A percentile compares a stretch with the other conserved stretches of the same genome.
Evolutionary conservation across 805 yeast genomes (phyloP).

Genomic region (Ogataea degrootiae): DNA sequence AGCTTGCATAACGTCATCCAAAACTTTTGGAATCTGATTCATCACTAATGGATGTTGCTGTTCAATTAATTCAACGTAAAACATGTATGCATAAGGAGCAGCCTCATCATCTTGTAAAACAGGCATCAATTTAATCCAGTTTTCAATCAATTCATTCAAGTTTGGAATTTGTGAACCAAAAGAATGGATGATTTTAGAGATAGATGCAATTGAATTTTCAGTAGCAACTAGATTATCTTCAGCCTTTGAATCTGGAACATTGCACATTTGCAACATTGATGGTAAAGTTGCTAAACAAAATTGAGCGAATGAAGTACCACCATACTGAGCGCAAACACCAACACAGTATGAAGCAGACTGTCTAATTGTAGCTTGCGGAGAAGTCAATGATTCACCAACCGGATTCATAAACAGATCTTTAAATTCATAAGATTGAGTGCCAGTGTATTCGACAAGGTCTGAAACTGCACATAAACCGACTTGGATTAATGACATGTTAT

Average conservation of each 20-base stretch:
- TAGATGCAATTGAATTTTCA: slow-evolving; percentile 76
- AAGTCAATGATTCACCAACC: slow-evolving; percentile 61
- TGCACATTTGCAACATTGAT: slow-evolving; percentile 65
- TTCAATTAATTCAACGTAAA: slow-evolving; percentile 67
- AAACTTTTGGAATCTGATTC: slow-evolving; percentile 51
- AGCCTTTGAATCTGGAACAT: slow-evolving; percentile 76
- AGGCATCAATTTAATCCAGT: slow-evolving; percentile 83
- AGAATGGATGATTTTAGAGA: slow-evolving; percentile 75
- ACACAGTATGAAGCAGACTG: slow-evolving; percentile 84
- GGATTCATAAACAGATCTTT: slow-evolving; percentile 60
- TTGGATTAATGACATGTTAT: slow-evolving; percentile 60
- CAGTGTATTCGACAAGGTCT: slow-evolving; percentile 77
- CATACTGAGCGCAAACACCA: slow-evolving; percentile 82
- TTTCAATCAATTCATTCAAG: slow-evolving; percentile 55
- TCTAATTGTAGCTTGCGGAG: slow-evolving; percentile 67
- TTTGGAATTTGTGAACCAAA: slow-evolving; percentile 57
- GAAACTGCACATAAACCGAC: slow-evolving; percentile 79
- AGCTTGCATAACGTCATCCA: slow-evolving; percentile 72
- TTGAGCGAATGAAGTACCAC: slow-evolving; percentile 59
- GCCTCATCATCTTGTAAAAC: slow-evolving; percentile 81
- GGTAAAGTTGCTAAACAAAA: slow-evolving; percentile 68
- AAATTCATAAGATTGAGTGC: slow-evolving; percentile 59
- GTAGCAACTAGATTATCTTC: slow-evolving; percentile 84
- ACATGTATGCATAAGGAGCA: slow-evolving; percentile 77
- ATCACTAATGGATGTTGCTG: slow-evolving; percentile 55